A percentile compares a stretch with the other conserved stretches of the same genome.
Conservation (phyloP, 2,329 filamentous ascomycete genomes). For the Penicillium thymicola region DNA sequence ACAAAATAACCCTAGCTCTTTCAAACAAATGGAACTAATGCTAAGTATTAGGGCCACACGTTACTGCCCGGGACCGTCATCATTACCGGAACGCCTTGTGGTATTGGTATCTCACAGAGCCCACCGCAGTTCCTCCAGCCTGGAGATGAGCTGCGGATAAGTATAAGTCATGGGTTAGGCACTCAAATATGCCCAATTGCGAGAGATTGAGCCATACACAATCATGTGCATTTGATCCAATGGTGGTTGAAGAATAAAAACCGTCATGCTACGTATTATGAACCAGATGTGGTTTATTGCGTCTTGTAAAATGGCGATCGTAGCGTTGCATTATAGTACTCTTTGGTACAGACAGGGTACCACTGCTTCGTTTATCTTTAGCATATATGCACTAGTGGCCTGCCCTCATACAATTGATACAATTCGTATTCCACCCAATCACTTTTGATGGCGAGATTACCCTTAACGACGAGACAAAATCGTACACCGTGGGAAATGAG, state of each 20-base stretch:
- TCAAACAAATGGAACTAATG: not conserved
- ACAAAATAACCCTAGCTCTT: not conserved
- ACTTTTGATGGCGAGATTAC: too few relatives aligned
- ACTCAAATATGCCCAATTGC: constrained; percentile 12
- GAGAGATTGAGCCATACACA: not conserved
- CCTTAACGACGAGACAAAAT: too few relatives aligned
- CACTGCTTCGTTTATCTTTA: too few relatives aligned
- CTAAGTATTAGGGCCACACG: constrained; percentile 7
- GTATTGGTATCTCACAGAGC: constrained; percentile 13
- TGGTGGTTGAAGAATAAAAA: not conserved
- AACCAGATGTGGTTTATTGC: not conserved
- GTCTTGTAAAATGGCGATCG: not conserved
- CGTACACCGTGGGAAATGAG: too few relatives aligned
- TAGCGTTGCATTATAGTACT: not conserved
- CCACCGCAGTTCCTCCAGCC: constrained; percentile 12
- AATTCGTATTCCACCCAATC: too few relatives aligned
- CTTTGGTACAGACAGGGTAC: too few relatives aligned
- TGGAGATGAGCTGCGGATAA: constrained; percentile 8
- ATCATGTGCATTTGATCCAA: not conserved
- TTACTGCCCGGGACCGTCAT: constrained; percentile 12
- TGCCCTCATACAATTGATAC: too few relatives aligned
- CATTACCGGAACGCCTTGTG: constrained; percentile 16
- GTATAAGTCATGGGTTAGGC: constrained; percentile 13
- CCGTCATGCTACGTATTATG: not conserved
- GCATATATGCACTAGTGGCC: too few relatives aligned